A percentile compares a stretch with the other conserved stretches of the same genome.
These are phyloP conservation scores for Penstemon newberryi DNA, from an alignment of 257 asterid species.

Conservation along the genomic window DNA sequence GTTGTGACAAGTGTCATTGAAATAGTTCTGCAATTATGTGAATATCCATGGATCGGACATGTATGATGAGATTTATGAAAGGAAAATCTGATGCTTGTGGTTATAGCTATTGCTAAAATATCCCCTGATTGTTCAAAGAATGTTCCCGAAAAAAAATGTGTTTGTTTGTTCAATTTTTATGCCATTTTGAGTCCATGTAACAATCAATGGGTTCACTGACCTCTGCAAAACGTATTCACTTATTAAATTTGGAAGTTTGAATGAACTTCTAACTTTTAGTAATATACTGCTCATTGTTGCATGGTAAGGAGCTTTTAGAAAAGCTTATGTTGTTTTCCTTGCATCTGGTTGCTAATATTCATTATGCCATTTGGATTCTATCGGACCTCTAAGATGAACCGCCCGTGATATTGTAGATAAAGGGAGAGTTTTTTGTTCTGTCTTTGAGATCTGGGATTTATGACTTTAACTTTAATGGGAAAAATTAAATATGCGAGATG, in stretches of 20 bases:
- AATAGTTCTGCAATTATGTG: background rate
- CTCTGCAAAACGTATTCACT: background rate
- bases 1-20: slow-evolving; percentile 6
- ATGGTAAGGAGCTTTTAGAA: background rate
- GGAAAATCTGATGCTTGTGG: background rate
- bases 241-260: background rate
- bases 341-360: background rate
- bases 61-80: background rate
- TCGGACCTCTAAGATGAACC: slow-evolving; percentile 6
- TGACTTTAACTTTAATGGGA: slow-evolving; percentile 2
- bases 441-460: slow-evolving; percentile 18
- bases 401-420: background rate
- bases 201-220: slow-evolving; percentile 16
- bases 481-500: slow-evolving; percentile 6
- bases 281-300: background rate
- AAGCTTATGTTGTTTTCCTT: background rate
- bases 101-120: slow-evolving; percentile 13
- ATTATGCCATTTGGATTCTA: background rate
- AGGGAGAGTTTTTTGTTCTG: slow-evolving; percentile 2
- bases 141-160: background rate
- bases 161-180: background rate
- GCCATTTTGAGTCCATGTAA: slow-evolving; percentile 14
- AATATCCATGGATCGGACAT: slow-evolving; percentile 1
- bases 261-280: background rate
- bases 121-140: background rate